Conservation (phyloP, 345 rosid species). For the Camelina laxa region DNA sequence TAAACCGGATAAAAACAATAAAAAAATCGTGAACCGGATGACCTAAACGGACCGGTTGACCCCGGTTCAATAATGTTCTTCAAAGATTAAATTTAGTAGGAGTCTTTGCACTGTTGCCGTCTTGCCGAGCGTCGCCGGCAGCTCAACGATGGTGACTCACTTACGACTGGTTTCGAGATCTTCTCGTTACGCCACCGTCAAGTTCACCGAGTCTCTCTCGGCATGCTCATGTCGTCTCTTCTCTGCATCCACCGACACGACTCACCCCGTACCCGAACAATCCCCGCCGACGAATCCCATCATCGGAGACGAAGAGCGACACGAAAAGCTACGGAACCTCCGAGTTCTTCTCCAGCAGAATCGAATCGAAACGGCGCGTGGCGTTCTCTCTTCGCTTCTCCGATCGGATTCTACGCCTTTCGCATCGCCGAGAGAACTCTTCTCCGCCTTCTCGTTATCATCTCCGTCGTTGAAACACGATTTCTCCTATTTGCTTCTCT, state of each 20-base stretch:
- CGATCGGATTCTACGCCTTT: slow-evolving; percentile 48
- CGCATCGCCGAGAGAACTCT: slow-evolving; percentile 56
- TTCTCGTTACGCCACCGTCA: slow-evolving; percentile 23
- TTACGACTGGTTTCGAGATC: slow-evolving; percentile 30
- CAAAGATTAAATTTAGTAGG: no score
- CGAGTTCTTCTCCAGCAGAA: slow-evolving; percentile 62
- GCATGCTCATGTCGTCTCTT: slow-evolving; percentile 36
- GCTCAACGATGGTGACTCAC: slow-evolving; percentile 34
- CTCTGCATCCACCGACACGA: slow-evolving; percentile 21
- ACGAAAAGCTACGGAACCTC: slow-evolving; percentile 51
- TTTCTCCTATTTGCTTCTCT: slow-evolving; percentile 54
- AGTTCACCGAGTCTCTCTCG: slow-evolving; percentile 11
- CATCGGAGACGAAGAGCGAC: slow-evolving; percentile 43
- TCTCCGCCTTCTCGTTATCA: slow-evolving; percentile 52
- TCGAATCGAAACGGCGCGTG: slow-evolving; percentile 53
- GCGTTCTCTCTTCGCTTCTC: slow-evolving; percentile 50
- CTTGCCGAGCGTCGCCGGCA: not conserved
- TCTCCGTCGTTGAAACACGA: slow-evolving; percentile 51
- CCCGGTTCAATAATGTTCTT: no score
- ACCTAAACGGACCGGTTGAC: no score
- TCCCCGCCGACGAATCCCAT: not conserved
- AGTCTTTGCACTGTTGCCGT: not conserved
- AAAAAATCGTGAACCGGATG: no score
- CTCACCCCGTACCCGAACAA: slow-evolving; percentile 16
- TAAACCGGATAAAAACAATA: no score